phyloP scores from a whole-genome alignment of 768 basidiomycete species.

The Trametes villosa region DNA sequence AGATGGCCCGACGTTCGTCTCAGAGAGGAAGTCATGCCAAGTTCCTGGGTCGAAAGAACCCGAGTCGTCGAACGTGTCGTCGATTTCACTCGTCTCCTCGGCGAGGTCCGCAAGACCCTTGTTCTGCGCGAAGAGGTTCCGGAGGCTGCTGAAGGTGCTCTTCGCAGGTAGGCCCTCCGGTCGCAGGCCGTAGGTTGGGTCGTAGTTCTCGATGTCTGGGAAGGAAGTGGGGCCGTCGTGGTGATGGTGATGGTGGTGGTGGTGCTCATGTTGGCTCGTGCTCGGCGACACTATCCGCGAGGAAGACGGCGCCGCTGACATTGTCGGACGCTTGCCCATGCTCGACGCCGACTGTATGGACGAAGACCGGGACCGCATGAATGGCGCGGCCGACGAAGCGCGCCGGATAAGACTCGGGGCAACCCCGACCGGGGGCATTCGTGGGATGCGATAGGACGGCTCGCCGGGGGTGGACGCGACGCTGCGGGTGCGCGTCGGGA shows the following conservation, averaged over 20 bases:
- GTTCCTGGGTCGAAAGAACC: conserved; percentile 66
- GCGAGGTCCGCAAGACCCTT: conserved; percentile 77
- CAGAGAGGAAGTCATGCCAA: conserved; percentile 66
- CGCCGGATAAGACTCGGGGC: conserved; percentile 21
- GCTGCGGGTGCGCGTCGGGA: conserved; percentile 17
- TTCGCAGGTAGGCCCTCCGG: conserved; percentile 90
- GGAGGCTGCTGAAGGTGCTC: conserved; percentile 79
- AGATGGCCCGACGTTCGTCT: conserved; percentile 49
- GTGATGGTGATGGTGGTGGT: conserved; percentile 29
- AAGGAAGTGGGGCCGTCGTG: conserved; percentile 39
- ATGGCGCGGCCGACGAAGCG: conserved; percentile 15
- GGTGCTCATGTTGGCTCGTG: conserved; percentile 24
- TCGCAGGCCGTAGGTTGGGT: conserved; percentile 94
- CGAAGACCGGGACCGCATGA: conserved; percentile 27
- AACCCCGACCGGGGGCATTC: conserved; percentile 23
- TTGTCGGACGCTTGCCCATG: conserved; percentile 24
- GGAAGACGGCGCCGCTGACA: conserved; percentile 16
- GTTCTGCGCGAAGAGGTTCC: conserved; percentile 68
- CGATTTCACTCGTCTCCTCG: conserved; percentile 57
- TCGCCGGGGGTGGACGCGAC: conserved; percentile 25
- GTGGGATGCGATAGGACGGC: conserved; percentile 22
- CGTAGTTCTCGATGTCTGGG: conserved; percentile 83
- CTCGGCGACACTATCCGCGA: conserved; percentile 12
- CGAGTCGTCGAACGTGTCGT: conserved; percentile 50
- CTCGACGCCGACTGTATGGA: conserved; percentile 29